Evolutionary conservation across 257 asterid genomes (phyloP), one percentile per base, ranked within the genome.

Genomic region (Nicotiana tabacum): DNA sequence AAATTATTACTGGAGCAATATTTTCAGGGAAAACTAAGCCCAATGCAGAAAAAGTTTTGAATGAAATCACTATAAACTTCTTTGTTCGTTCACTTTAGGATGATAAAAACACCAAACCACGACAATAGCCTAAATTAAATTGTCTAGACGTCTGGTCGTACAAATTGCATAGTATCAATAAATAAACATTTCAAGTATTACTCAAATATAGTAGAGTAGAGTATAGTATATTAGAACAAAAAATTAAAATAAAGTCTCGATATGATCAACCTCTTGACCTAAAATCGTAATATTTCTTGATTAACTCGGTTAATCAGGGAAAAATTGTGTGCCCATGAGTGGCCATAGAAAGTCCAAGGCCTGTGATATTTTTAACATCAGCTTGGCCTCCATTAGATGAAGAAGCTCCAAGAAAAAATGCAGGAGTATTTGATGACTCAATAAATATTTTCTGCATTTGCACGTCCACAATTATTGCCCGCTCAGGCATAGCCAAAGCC

Each of bases 281-380:
- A 72, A 46, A 46, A 72, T 21, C 1, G 37, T 12, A 46, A 72
- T 30, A 10, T 72, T 43, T 46, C 9, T 74, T 48, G 24, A 48
- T 27, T 13, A 3, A 27, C 56, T 51, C 56, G 0, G 5, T 21
- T 43, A 72, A 56, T 76, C 46, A 76, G 16, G 80, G 80, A 29
- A 76, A 51, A 69, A 81, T 74, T 8, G 83, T 27, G 77, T 33
- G 82, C 17, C 88, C 89, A n/a, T 85, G 86, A 39, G 86, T 83
- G 77, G 85, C 80, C 87, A 89, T 84, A 0, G 89, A 56, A 85
- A 89, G 89, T 65, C 91, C 90, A 67, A 80, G 82, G 15, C 83
- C 77, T 18, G 68, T 85, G 24, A 30, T 70, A 15, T 32, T 79
- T 74, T 65, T 33, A 66, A 35, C 74, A 7, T 66, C 86, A 24